phyloP scores from a whole-genome alignment of 1,284 basidiomycete species.

The Ustilago cynodontis region DNA sequence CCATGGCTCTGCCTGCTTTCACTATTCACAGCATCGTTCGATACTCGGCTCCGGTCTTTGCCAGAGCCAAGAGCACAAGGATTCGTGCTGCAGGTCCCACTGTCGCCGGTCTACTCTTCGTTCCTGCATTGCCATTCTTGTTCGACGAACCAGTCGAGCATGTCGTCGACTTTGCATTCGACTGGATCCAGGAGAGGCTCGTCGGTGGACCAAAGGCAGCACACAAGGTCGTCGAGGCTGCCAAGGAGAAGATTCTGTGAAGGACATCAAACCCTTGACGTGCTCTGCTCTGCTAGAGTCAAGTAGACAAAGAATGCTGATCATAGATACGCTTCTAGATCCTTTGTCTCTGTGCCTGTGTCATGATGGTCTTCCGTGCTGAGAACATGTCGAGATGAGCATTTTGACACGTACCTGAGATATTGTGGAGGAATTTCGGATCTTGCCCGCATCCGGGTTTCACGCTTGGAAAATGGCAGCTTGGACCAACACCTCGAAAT shows the following conservation, averaged over 20 bases:
- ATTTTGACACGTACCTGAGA: not conserved
- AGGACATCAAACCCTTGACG: not conserved
- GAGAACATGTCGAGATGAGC: not conserved
- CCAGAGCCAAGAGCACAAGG: constrained; percentile 76
- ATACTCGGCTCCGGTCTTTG: constrained; percentile 82
- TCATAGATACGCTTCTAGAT: not conserved
- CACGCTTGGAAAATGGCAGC: constrained; percentile 6
- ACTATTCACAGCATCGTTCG: constrained; percentile 69
- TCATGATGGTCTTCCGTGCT: not conserved
- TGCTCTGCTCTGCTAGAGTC: not conserved
- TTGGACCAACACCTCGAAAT: not conserved
- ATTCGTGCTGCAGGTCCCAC: constrained; percentile 85
- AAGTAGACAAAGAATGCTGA: not conserved
- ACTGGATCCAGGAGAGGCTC: constrained; percentile 69
- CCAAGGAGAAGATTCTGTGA: constrained; percentile 44
- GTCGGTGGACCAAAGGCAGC: constrained; percentile 30
- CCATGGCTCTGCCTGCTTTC: constrained; percentile 63
- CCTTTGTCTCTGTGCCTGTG: not conserved
- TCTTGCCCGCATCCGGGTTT: constrained; percentile 20
- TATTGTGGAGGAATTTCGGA: constrained; percentile 1
- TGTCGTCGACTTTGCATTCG: constrained; percentile 72
- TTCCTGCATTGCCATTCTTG: constrained; percentile 57
- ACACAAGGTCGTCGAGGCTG: constrained; percentile 28
- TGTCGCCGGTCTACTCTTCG: constrained; percentile 74
- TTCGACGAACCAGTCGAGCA: constrained; percentile 72